phyloP scores from a whole-genome alignment of 2,329 filamentous ascomycete species.

The Chaetothyriales sp. region DNA sequence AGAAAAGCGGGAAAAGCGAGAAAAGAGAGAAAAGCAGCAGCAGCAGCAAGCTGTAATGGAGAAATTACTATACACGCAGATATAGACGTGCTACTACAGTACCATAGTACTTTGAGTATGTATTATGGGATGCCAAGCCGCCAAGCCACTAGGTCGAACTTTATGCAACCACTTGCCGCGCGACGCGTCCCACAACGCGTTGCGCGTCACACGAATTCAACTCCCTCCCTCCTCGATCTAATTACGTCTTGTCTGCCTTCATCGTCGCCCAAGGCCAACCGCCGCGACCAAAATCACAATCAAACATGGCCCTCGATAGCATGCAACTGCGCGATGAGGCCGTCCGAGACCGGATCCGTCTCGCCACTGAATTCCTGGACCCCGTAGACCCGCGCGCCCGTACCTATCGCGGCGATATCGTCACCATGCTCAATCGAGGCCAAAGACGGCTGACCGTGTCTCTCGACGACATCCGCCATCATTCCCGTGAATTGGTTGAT shows the following conservation, averaged over 20 bases:
- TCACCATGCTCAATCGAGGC: constrained; percentile 55
- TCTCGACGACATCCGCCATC: constrained; percentile 80
- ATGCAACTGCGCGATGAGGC: constrained; percentile 72
- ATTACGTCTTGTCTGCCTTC: background rate
- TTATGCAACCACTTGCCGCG: background rate
- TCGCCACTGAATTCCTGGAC: constrained; percentile 86
- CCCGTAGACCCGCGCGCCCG: constrained; percentile 37
- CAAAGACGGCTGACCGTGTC: constrained; percentile 52
- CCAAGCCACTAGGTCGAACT: no score
- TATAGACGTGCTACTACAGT: no score
- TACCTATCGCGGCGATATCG: constrained; percentile 83
- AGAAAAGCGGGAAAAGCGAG: no score
- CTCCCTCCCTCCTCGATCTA: no score
- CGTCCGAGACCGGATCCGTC: constrained; percentile 66
- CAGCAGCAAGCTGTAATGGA: no score
- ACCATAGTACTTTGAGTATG: no score
- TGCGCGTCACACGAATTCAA: background rate
- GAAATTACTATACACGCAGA: no score
- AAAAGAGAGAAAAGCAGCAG: no score
- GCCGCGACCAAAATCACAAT: background rate
- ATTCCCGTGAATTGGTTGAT: constrained; percentile 69
- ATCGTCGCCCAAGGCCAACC: background rate
- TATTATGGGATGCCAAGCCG: no score
- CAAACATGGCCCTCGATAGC: constrained; percentile 24
- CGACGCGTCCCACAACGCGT: background rate